Evolutionary conservation across 805 yeast species (phyloP).

Genomic region (Ogataea dorogensis): DNA sequence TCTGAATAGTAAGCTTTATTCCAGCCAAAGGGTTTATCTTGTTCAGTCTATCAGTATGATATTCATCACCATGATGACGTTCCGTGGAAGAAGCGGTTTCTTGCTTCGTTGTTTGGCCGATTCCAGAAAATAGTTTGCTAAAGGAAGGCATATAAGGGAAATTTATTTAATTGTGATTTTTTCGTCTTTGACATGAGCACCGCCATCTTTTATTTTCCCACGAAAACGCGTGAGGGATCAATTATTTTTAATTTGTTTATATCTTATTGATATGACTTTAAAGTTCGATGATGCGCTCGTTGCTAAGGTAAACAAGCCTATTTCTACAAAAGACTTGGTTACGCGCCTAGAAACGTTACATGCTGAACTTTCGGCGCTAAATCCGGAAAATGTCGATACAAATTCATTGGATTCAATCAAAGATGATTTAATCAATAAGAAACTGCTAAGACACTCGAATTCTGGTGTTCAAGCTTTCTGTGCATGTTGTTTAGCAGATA

Average conservation of each 20-base stretch:
- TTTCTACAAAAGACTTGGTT: slow-evolving; percentile 61
- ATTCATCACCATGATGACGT: slow-evolving; percentile 7
- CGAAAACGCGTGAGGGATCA: slow-evolving; percentile 17
- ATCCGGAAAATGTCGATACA: slow-evolving; percentile 57
- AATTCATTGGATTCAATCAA: slow-evolving; percentile 45
- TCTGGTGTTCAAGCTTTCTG: slow-evolving; percentile 65
- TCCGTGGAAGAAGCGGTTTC: slow-evolving; percentile 1
- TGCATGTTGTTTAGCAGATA: slow-evolving; percentile 74
- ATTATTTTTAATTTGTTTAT: slow-evolving; percentile 2
- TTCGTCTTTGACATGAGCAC: slow-evolving; percentile 1
- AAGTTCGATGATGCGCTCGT: slow-evolving; percentile 36
- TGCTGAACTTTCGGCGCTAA: slow-evolving; percentile 60
- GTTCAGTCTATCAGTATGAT: slow-evolving; percentile 29
- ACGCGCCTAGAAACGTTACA: slow-evolving; percentile 55
- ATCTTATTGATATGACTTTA: slow-evolving; percentile 17
- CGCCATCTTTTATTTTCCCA: neutral
- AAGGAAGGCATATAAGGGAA: slow-evolving; percentile 15
- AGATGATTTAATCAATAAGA: slow-evolving; percentile 53
- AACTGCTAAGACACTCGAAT: slow-evolving; percentile 59
- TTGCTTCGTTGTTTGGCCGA: slow-evolving; percentile 14
- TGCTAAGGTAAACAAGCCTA: slow-evolving; percentile 54
- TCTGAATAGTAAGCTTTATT: slow-evolving; percentile 48
- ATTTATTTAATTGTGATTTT: neutral
- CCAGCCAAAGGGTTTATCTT: slow-evolving; percentile 25
- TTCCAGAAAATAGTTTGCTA: slow-evolving; percentile 18